These are phyloP conservation scores for Sporothrix pseudoabietina DNA, from an alignment of 2,329 filamentous ascomycete species.

Conservation along the genomic window DNA sequence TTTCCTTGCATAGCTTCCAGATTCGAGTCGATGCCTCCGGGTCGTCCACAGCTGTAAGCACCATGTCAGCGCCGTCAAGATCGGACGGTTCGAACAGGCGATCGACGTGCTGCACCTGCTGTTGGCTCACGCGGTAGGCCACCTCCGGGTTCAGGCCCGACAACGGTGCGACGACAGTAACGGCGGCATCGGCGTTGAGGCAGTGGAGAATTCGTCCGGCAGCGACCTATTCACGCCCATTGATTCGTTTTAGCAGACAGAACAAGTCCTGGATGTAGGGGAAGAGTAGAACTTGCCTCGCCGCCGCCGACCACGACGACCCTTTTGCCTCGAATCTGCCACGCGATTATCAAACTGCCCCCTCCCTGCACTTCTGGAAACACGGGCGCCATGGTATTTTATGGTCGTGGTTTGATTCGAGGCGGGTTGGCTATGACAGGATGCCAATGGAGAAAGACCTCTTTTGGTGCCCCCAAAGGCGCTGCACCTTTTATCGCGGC, in stretches of 20 bases:
- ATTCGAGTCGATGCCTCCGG: conserved; percentile 85
- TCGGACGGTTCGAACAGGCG: conserved; percentile 85
- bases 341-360: conserved; percentile 90
- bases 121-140: conserved; percentile 72
- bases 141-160: conserved; percentile 87
- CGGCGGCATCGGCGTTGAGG: conserved; percentile 89
- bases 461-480: background rate
- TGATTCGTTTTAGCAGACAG: conserved; percentile 18
- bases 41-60: conserved; percentile 90
- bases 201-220: conserved; percentile 91
- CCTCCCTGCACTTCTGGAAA: conserved; percentile 86
- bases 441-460: conserved; percentile 4
- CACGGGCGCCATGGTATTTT: conserved; percentile 40
- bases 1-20: conserved; percentile 90
- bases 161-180: conserved; percentile 80
- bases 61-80: conserved; percentile 80
- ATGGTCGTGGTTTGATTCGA: conserved; percentile 8
- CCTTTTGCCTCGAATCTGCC: conserved; percentile 87
- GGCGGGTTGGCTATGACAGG: background rate
- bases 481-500: background rate
- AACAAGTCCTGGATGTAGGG: conserved; percentile 4
- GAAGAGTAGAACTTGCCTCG: conserved; percentile 63
- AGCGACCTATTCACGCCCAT: conserved; percentile 67
- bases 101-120: conserved; percentile 78
- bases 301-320: conserved; percentile 94